phyloP scores from a whole-genome alignment of 192 early-diverging fungal genomes.

The Gonapodya prolifera region DNA sequence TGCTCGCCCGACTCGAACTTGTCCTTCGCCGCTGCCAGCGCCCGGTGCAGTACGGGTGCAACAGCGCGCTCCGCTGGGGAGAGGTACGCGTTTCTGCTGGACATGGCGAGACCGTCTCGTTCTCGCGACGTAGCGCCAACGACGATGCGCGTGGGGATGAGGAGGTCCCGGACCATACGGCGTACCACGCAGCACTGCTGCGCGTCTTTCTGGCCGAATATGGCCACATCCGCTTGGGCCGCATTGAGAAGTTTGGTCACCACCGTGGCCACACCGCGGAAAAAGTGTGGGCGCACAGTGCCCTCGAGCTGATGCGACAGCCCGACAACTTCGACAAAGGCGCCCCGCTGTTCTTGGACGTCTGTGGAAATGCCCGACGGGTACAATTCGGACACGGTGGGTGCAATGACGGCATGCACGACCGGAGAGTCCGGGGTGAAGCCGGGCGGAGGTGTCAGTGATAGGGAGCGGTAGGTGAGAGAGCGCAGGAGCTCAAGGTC shows the following conservation, averaged over 20 bases:
- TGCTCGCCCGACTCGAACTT: background rate
- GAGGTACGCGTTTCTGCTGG: slow-evolving; percentile 79
- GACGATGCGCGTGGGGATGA: slow-evolving; percentile 59
- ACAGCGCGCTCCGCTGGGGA: slow-evolving; percentile 47
- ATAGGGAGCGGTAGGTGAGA: slow-evolving; percentile 20
- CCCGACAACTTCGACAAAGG: slow-evolving; percentile 87
- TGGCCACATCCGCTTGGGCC: slow-evolving; percentile 64
- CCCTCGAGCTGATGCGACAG: slow-evolving; percentile 91
- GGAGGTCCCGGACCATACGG: slow-evolving; percentile 72
- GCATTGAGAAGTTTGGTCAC: slow-evolving; percentile 89
- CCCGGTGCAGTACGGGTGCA: slow-evolving; percentile 63
- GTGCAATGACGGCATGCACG: slow-evolving; percentile 45
- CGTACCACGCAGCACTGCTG: slow-evolving; percentile 81
- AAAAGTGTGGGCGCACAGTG: slow-evolving; percentile 81
- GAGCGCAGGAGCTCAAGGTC: slow-evolving; percentile 60
- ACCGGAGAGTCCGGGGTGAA: slow-evolving; percentile 10
- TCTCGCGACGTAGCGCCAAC: slow-evolving; percentile 67
- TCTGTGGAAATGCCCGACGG: slow-evolving; percentile 79
- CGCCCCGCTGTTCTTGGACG: slow-evolving; percentile 59
- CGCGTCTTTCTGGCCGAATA: slow-evolving; percentile 95
- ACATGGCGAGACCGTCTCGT: slow-evolving; percentile 75
- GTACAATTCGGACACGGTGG: slow-evolving; percentile 81
- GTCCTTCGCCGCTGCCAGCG: slow-evolving; percentile 21
- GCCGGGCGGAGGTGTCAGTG: background rate
- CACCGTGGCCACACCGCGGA: slow-evolving; percentile 92